These are phyloP conservation scores for Penicillium hesseltinei DNA, from an alignment of 2,329 filamentous ascomycete genomes.

Conservation along the genomic window DNA sequence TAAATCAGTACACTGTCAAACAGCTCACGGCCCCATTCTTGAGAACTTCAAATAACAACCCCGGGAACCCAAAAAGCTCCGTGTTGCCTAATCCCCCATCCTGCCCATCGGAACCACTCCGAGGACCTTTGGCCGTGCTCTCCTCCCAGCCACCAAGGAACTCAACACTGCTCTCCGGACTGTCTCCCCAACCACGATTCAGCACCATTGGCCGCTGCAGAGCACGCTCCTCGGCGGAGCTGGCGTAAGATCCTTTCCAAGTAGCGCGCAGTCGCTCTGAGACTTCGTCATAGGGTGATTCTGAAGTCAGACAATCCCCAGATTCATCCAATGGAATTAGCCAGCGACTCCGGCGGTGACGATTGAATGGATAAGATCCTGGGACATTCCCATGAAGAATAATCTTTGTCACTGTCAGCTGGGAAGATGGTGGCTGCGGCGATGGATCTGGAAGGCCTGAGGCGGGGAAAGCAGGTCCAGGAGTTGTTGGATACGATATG, in stretches of 20 bases:
- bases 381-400: slow-evolving; percentile 92
- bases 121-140: slow-evolving; percentile 49
- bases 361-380: slow-evolving; percentile 94
- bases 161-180: slow-evolving; percentile 84
- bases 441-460: slow-evolving; percentile 35
- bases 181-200: slow-evolving; percentile 88
- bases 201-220: slow-evolving; percentile 71
- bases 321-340: slow-evolving; percentile 57
- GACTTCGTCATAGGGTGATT: slow-evolving; percentile 73
- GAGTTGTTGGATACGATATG: slow-evolving; percentile 70
- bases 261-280: slow-evolving; percentile 65
- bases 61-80: slow-evolving; percentile 89
- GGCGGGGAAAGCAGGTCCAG: slow-evolving; percentile 63
- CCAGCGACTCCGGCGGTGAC: slow-evolving; percentile 88
- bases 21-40: slow-evolving; percentile 89
- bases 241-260: slow-evolving; percentile 67
- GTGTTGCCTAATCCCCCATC: slow-evolving; percentile 66
- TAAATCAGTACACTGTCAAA: slow-evolving; percentile 74
- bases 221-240: slow-evolving; percentile 52
- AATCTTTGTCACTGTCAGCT: slow-evolving; percentile 84
- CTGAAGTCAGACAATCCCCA: slow-evolving; percentile 61
- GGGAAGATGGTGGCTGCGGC: slow-evolving; percentile 47
- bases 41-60: slow-evolving; percentile 90
- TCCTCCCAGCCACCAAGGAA: slow-evolving; percentile 85
- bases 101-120: slow-evolving; percentile 43